Base-by-base conservation (phyloP, 2,329 filamentous ascomycete genomes). In the Sclerotinia borealis region DNA sequence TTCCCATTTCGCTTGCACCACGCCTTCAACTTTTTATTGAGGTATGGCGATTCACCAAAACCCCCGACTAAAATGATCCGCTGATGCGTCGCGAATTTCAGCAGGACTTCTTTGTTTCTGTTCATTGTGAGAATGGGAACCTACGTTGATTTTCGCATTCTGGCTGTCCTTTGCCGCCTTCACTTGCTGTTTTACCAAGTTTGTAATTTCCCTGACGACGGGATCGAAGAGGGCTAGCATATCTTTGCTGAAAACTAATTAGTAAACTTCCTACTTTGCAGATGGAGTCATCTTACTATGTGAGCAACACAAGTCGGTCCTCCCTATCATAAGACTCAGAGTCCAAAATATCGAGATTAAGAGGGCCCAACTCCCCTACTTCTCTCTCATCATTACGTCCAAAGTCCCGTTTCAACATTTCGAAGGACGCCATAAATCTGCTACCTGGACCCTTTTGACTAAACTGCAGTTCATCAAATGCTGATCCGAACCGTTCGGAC, bases 141-240 rank as follows among this genome's bases (percentile, higher is more conserved):
- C 25, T 67, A 69, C 68, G 55, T 71, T 56, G 27, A 71, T 68
- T 2, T 11, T 61, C 3, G 63, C 51, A 25, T 60, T 55, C 29
- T 61, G 56, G 3, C 59, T 51, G 17, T 34, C 34, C 6, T 56
- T 66, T 49, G 61, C 67, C 34, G 61, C 63, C 5, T 65, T 41
- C 4, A 69, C 66, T 65, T 70, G 70, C 22, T 69, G 51, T 13
- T 34, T 15, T 2, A 72, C 37, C 36, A 71, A 62, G 27, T 19
- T 65, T 31, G 34, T 66, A 15, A 71, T 68, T 19, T 69, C 52
- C 2, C 34, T 3, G 7, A 70, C 36, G 27, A 71, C 70, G 3
- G 70, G 70, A 59, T 70, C 69, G n/a, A 71, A 71, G 29, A 72
- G 63, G 4, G 3, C 50, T 25, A 68, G 50, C 63, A 71, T 71